Conservation (phyloP, 148 eudicot species). For the Vaccinium macrocarpon region DNA sequence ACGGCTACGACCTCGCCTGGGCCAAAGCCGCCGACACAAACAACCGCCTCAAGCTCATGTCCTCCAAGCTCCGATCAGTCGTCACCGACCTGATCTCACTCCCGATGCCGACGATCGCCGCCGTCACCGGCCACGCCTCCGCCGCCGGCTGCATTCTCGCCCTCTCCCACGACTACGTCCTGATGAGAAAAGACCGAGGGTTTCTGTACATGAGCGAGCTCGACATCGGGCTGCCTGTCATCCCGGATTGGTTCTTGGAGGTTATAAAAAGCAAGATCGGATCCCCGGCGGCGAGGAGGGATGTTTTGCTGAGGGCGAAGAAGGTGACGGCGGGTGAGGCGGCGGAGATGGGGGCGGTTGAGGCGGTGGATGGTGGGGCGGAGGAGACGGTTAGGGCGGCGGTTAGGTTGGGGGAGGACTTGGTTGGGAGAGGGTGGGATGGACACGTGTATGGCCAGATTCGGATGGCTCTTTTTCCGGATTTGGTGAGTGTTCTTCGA, state of each 20-base stretch:
- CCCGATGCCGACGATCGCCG: slow-evolving; percentile 67
- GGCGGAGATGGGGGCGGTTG: slow-evolving; percentile 42
- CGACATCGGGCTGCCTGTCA: slow-evolving; percentile 29
- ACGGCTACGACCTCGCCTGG: slow-evolving; percentile 52
- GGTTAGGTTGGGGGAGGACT: slow-evolving; percentile 38
- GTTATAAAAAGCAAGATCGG: slow-evolving; percentile 30
- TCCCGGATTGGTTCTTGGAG: slow-evolving; percentile 35
- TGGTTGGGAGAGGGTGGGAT: slow-evolving; percentile 42
- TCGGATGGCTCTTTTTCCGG: slow-evolving; percentile 28
- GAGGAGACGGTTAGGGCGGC: slow-evolving; percentile 45
- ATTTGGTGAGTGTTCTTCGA: slow-evolving; percentile 22
- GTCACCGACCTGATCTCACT: slow-evolving; percentile 37
- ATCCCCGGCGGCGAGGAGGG: slow-evolving; percentile 25
- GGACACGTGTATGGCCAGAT: slow-evolving; percentile 46
- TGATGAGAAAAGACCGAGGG: slow-evolving; percentile 53
- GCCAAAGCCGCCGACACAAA: slow-evolving; percentile 15
- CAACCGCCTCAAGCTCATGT: slow-evolving; percentile 26
- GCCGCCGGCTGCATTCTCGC: slow-evolving; percentile 50
- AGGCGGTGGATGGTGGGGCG: slow-evolving; percentile 35
- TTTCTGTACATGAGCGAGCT: slow-evolving; percentile 58
- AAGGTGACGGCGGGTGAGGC: slow-evolving; percentile 46
- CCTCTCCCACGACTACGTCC: slow-evolving; percentile 43
- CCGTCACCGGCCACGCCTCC: slow-evolving; percentile 58
- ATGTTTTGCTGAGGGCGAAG: slow-evolving; percentile 32
- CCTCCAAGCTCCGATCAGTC: slow-evolving; percentile 34